A percentile compares a stretch with the other conserved stretches of the same genome.
phyloP scores from a whole-genome alignment of 2,329 filamentous ascomycete genomes.

The Colletotrichum sojae region DNA sequence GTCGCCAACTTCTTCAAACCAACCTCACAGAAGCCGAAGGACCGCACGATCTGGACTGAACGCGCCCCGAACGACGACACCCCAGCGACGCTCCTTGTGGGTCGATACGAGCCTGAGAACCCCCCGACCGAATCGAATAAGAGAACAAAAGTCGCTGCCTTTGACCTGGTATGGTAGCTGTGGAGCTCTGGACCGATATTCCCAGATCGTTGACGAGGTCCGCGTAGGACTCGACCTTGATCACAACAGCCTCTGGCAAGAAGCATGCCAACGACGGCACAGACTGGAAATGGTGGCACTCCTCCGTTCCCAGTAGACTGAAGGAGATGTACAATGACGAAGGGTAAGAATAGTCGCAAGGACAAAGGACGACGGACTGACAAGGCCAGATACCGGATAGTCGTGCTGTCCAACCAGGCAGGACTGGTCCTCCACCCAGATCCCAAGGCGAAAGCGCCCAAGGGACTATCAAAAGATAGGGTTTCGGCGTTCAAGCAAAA shows the following conservation, averaged over 20 bases:
- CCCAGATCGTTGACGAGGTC: constrained; percentile 20
- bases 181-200: background rate
- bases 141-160: constrained; percentile 76
- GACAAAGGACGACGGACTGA: background rate
- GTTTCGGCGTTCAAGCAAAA: constrained; percentile 88
- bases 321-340: constrained; percentile 76
- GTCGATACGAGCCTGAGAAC: constrained; percentile 72
- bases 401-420: constrained; percentile 91
- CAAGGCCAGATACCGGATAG: constrained; percentile 74
- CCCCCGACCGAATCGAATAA: constrained; percentile 49
- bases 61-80: constrained; percentile 66
- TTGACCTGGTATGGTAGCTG: constrained; percentile 70
- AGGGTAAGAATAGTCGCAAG: constrained; percentile 63
- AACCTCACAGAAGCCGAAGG: constrained; percentile 84
- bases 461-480: constrained; percentile 72
- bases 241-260: constrained; percentile 84
- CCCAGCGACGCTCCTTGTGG: constrained; percentile 78
- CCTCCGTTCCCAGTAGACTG: constrained; percentile 76
- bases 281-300: constrained; percentile 97
- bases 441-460: constrained; percentile 75
- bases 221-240: constrained; percentile 85
- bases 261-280: constrained; percentile 77
- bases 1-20: constrained; percentile 92
- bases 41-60: constrained; percentile 80
- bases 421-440: constrained; percentile 82